Conservation (phyloP, 2,329 filamentous ascomycete genomes). For the Neofusicoccum ribis region DNA sequence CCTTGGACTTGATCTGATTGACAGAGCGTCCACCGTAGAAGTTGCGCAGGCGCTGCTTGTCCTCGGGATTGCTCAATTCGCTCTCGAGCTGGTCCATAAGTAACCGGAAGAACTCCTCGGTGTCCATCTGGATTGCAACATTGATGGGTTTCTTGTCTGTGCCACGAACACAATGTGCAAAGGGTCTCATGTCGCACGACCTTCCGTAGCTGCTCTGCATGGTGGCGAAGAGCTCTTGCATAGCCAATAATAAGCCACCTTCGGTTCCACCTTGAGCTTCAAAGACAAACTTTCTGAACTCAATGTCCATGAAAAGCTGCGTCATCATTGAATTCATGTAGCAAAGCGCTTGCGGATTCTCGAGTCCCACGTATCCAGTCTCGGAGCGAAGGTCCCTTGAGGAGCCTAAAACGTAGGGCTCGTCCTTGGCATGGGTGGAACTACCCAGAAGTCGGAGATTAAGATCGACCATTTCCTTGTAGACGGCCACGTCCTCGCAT, state of each 20-base stretch:
- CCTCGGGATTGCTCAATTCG: constrained; percentile 67
- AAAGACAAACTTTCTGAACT: constrained; percentile 84
- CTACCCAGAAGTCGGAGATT: constrained; percentile 28
- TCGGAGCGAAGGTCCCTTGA: constrained; percentile 68
- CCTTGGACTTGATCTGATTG: constrained; percentile 92
- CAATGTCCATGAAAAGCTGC: constrained; percentile 92
- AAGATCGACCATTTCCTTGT: constrained; percentile 32
- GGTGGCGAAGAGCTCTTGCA: constrained; percentile 77
- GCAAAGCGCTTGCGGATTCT: constrained; percentile 92
- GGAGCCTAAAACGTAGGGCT: constrained; percentile 59
- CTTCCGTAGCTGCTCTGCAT: constrained; percentile 82
- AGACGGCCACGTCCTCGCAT: constrained; percentile 31
- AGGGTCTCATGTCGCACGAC: constrained; percentile 69
- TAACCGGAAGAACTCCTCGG: constrained; percentile 95
- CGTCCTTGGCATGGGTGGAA: constrained; percentile 42
- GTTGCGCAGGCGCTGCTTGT: constrained; percentile 71
- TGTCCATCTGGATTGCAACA: constrained; percentile 91
- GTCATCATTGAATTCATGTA: constrained; percentile 94
- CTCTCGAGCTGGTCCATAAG: constrained; percentile 89
- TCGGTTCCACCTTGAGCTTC: constrained; percentile 53
- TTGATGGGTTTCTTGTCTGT: constrained; percentile 84
- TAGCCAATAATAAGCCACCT: constrained; percentile 66
- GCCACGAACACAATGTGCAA: constrained; percentile 75
- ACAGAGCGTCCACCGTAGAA: constrained; percentile 92
- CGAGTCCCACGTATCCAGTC: constrained; percentile 84